Conservation (phyloP, 1,139 yeast genomes). For the Magnusiomyces sp. region DNA sequence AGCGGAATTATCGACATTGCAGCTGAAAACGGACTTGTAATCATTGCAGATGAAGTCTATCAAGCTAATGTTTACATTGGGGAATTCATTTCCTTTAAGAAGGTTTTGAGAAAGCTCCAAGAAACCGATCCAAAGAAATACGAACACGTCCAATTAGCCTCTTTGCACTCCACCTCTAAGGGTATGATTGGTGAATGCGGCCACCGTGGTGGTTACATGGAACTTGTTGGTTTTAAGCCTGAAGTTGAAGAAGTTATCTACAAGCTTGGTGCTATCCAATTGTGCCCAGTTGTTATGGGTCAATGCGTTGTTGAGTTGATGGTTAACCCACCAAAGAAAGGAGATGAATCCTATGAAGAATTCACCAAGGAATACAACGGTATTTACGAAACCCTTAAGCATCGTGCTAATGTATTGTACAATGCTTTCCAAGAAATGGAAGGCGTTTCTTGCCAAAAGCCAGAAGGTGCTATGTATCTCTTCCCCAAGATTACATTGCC, state of each 20-base stretch:
- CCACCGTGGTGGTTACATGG: conserved; percentile 98
- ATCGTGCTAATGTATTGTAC: conserved; percentile 57
- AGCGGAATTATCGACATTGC: conserved; percentile 66
- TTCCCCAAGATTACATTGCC: conserved; percentile 73
- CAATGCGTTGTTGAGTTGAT: conserved; percentile 87
- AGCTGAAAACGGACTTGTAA: conserved; percentile 72
- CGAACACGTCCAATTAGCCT: conserved; percentile 75
- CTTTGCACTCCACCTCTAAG: conserved; percentile 91
- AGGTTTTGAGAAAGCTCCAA: conserved; percentile 49
- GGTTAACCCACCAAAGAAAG: conserved; percentile 81
- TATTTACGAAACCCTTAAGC: conserved; percentile 53
- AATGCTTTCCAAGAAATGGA: conserved; percentile 67
- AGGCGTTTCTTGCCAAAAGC: conserved; percentile 75
- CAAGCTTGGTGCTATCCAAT: conserved; percentile 80
- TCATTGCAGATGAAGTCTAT: conserved; percentile 97
- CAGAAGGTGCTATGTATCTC: conserved; percentile 96
- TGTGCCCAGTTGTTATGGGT: conserved; percentile 92
- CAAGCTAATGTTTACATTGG: conserved; percentile 76
- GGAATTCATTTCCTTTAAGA: conserved; percentile 40
- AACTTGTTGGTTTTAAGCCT: conserved; percentile 66
- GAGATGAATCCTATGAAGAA: conserved; percentile 64
- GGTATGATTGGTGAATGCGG: conserved; percentile 99
- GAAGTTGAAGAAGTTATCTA: conserved; percentile 64
- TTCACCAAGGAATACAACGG: conserved; percentile 53
- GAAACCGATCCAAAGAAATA: conserved; percentile 46